Conservation (phyloP, 1,139 yeast genomes). For the Taphrina populina region DNA sequence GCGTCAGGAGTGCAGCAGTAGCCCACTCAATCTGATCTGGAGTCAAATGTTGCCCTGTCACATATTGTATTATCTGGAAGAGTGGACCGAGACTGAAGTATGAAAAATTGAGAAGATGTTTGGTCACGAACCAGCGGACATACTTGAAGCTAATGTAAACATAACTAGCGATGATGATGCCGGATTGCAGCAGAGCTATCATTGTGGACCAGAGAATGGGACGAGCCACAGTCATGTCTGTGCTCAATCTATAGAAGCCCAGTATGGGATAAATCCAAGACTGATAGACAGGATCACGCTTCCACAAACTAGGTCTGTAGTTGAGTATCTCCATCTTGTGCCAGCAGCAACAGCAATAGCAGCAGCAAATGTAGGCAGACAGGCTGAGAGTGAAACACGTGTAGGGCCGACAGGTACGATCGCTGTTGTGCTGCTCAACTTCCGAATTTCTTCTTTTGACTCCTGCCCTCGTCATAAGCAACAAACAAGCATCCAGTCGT, state of each 20-base stretch:
- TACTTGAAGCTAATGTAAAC: slow-evolving; percentile 22
- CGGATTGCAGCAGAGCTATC: slow-evolving; percentile 12
- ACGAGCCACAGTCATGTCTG: slow-evolving; percentile 2
- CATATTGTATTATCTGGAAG: neutral
- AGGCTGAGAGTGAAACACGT: too few species aligned
- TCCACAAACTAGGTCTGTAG: neutral
- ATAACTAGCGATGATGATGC: slow-evolving; percentile 16
- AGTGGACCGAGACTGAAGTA: slow-evolving; percentile 18
- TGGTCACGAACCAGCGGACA: slow-evolving; percentile 17
- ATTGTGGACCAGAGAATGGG: slow-evolving; percentile 10
- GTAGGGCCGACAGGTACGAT: too few species aligned
- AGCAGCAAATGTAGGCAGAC: too few species aligned
- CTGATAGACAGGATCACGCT: slow-evolving; percentile 12
- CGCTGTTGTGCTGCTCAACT: too few species aligned
- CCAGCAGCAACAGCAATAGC: too few species aligned
- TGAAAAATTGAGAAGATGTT: slow-evolving; percentile 16
- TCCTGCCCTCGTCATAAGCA: too few species aligned
- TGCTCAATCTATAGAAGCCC: slow-evolving; percentile 2
- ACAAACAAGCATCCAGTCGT: too few species aligned
- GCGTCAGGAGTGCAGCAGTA: slow-evolving; percentile 7
- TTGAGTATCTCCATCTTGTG: too few species aligned
- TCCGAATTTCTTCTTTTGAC: too few species aligned
- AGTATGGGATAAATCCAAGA: slow-evolving; percentile 15
- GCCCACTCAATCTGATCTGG: slow-evolving; percentile 15
- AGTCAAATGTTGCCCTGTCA: slow-evolving; percentile 11